Conservation (phyloP, 176 grass and related monocot species). For the Rhipidocladum racemiflorum region DNA sequence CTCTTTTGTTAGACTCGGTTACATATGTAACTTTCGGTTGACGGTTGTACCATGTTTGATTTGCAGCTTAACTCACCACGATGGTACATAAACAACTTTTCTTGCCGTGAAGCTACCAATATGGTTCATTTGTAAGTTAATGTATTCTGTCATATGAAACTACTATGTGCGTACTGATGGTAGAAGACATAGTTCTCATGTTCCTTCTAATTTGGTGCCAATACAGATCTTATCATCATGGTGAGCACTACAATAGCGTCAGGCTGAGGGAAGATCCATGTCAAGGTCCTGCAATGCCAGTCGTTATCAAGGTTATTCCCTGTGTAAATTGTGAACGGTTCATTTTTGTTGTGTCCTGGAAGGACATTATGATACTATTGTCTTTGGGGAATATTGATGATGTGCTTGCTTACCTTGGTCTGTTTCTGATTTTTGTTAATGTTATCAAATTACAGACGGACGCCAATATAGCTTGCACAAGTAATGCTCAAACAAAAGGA, state of each 20-base stretch:
- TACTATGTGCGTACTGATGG: neutral
- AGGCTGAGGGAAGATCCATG: slow-evolving; percentile 84
- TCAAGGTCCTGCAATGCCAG: slow-evolving; percentile 78
- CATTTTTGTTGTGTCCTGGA: slow-evolving; percentile 18
- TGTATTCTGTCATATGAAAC: neutral
- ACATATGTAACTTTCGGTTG: neutral
- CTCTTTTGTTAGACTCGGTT: neutral
- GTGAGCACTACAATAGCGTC: slow-evolving; percentile 92
- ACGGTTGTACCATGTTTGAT: slow-evolving; percentile 19
- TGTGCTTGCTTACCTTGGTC: neutral
- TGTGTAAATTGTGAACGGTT: slow-evolving; percentile 11
- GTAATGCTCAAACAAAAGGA: slow-evolving; percentile 46
- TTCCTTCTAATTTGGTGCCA: slow-evolving; percentile 15
- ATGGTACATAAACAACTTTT: slow-evolving; percentile 94
- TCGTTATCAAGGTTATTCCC: slow-evolving; percentile 68
- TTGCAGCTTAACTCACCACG: slow-evolving; percentile 73
- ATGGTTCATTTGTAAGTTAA: slow-evolving; percentile 96
- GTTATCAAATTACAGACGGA: slow-evolving; percentile 43
- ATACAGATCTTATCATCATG: slow-evolving; percentile 76
- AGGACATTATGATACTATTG: slow-evolving; percentile 1
- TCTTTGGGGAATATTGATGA: slow-evolving; percentile 17
- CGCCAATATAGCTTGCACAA: slow-evolving; percentile 50
- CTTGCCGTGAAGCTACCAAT: slow-evolving; percentile 52
- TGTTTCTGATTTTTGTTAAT: slow-evolving; percentile 22
- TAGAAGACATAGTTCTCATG: neutral